A percentile compares a stretch with the other conserved stretches of the same genome.
Evolutionary conservation across 495 filamentous ascomycete species (phyloP).

Genomic region (Aeminium ludgeri): DNA sequence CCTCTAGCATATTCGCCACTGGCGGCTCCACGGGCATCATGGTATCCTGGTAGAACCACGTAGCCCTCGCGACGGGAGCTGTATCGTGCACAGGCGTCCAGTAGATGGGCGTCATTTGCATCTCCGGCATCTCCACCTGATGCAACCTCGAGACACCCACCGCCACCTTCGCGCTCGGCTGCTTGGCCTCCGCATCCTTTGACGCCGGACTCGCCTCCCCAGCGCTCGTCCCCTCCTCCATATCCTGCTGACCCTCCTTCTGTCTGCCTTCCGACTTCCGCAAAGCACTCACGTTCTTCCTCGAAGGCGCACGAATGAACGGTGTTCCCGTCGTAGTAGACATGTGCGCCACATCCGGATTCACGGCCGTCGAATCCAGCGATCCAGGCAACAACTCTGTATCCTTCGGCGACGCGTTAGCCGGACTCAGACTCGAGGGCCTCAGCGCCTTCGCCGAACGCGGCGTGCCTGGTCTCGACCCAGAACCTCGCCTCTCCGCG

Average conservation of each 20-base stretch:
- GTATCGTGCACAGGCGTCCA: constrained; percentile 94
- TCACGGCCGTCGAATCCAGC: background rate
- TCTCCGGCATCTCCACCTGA: constrained; percentile 25
- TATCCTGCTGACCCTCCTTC: constrained; percentile 16
- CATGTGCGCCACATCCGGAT: constrained; percentile 2
- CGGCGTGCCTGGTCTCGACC: background rate
- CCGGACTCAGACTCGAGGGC: constrained; percentile 7
- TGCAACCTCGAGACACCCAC: constrained; percentile 28
- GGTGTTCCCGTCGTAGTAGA: constrained; percentile 25
- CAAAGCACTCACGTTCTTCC: constrained; percentile 13
- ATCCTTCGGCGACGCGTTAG: background rate
- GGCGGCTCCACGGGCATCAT: constrained; percentile 76
- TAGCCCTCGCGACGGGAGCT: constrained; percentile 63
- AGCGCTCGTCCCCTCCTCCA: constrained; percentile 26
- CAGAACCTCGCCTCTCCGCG: constrained; percentile 6
- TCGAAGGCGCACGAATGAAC: constrained; percentile 27
- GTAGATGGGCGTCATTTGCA: constrained; percentile 82
- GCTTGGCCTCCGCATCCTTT: background rate
- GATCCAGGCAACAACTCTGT: background rate
- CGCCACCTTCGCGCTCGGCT: constrained; percentile 20
- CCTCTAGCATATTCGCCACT: constrained; percentile 85
- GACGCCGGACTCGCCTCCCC: constrained; percentile 7
- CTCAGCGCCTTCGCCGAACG: background rate
- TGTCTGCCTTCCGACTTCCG: constrained; percentile 8
- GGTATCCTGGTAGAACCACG: constrained; percentile 93